Conservation (phyloP, 1,139 yeast species). For the Zygoascus sp. region DNA sequence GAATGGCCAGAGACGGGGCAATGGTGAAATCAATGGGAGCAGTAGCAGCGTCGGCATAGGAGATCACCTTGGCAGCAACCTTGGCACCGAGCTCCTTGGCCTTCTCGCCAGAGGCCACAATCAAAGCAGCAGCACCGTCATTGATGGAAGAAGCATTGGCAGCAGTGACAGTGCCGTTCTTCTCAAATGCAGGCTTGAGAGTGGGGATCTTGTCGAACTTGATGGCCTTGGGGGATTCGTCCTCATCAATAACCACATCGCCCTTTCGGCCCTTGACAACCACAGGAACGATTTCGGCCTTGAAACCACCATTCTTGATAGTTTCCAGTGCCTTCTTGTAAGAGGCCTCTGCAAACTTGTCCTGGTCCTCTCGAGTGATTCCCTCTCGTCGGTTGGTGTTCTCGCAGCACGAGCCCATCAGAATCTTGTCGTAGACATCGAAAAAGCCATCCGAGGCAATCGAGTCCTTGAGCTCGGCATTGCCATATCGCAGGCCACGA, state of each 20-base stretch:
- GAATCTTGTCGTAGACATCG: slow-evolving; percentile 51
- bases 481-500: slow-evolving; percentile 48
- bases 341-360: slow-evolving; percentile 48
- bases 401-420: slow-evolving; percentile 63
- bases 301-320: slow-evolving; percentile 45
- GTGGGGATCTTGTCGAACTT: slow-evolving; percentile 63
- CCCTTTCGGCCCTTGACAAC: slow-evolving; percentile 53
- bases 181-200: slow-evolving; percentile 85
- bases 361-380: slow-evolving; percentile 54
- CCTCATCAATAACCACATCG: slow-evolving; percentile 47
- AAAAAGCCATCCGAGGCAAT: slow-evolving; percentile 54
- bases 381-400: slow-evolving; percentile 53
- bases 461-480: slow-evolving; percentile 47
- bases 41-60: slow-evolving; percentile 96
- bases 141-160: slow-evolving; percentile 90
- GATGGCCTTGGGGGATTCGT: slow-evolving; percentile 64
- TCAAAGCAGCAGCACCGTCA: slow-evolving; percentile 92
- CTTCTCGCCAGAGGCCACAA: slow-evolving; percentile 70
- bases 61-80: slow-evolving; percentile 63
- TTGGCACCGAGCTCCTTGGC: slow-evolving; percentile 65
- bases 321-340: slow-evolving; percentile 51
- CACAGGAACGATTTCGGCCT: slow-evolving; percentile 50
- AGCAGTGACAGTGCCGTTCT: slow-evolving; percentile 90
- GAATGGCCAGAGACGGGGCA: slow-evolving; percentile 88
- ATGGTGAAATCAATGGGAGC: slow-evolving; percentile 88